Evolutionary conservation across 495 filamentous ascomycete species (phyloP).

Genomic region (Aspergillus cavernicola): DNA sequence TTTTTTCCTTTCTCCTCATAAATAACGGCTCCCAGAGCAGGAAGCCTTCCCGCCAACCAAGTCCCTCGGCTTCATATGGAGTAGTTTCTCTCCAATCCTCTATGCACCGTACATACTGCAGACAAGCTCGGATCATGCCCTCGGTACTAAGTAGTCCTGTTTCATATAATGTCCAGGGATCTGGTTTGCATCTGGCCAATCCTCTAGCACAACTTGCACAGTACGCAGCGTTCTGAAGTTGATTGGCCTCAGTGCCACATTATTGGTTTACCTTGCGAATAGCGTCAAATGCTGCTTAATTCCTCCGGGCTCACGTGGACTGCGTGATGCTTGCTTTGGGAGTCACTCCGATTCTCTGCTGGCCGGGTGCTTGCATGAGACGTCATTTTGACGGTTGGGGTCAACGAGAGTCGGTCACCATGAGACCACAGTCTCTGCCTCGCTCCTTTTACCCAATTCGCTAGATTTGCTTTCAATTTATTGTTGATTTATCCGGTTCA

Average conservation of each 20-base stretch:
- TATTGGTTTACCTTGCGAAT: background rate
- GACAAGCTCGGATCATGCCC: background rate
- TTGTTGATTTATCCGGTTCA: background rate
- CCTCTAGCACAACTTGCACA: background rate
- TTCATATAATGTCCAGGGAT: conserved; percentile 16
- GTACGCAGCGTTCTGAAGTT: background rate
- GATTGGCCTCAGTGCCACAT: conserved; percentile 13
- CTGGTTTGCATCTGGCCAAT: conserved; percentile 16
- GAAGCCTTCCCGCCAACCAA: too few species aligned
- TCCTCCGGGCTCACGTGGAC: conserved; percentile 14
- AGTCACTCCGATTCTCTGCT: conserved; percentile 4
- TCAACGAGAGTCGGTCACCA: conserved; percentile 5
- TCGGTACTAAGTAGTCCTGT: conserved; percentile 13
- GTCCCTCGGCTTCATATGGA: too few species aligned
- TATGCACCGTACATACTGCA: conserved; percentile 1
- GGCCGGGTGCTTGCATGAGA: conserved; percentile 16
- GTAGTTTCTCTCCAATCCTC: too few species aligned
- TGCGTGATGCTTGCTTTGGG: conserved; percentile 5
- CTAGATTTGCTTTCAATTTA: background rate
- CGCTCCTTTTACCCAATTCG: background rate
- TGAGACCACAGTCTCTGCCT: conserved; percentile 3
- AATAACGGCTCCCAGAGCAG: too few species aligned
- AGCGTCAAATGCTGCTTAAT: conserved; percentile 1
- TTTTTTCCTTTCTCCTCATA: background rate
- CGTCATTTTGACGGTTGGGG: background rate